Evolutionary conservation across 495 filamentous ascomycete genomes (phyloP), one percentile per base, ranked within the genome.

Genomic region (Aspergillus steynii): DNA sequence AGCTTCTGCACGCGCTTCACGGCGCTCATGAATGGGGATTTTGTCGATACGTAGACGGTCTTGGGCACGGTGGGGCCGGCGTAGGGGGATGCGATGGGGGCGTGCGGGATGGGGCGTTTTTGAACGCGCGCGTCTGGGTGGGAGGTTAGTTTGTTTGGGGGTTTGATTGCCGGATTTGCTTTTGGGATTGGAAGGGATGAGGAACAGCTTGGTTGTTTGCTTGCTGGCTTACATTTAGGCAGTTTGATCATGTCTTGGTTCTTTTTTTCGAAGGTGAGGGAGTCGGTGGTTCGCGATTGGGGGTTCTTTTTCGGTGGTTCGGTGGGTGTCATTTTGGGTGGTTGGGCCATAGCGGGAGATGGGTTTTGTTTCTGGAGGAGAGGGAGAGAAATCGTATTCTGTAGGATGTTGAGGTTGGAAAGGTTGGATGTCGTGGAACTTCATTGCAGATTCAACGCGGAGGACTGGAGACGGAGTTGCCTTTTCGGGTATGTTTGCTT

Each of bases 1-100:
- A 90, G 81, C 57, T 88, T 88, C 53, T 88, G 86, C 29, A 92
- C 86, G 62, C 93, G 91, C 74, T 91, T 91, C 15, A 96, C 82
- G 12, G 86, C 83, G n/a, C 87, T 85, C 74, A 96, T 87, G 80
- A 96, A 92, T 12, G 90, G 89, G 0, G 92, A 86, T 3, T 73
- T 75, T 51, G 85, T 72, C 9, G 88, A 88, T n/a, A 97, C 78
- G 76, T 96, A 96, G 80, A 99, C 80, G 63, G 86, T 73, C 72
- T 90, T 91, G 14, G 79, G 80, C 48, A 77, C 66, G 49, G 67
- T 63, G 60, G 79, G 62, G 61, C 75, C 79, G 58, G 82, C 66
- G 74, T 77, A 81, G 62, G 85, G 85, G 51, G 84, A 80, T 65
- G 86, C 75, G 54, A 88, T 83, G 53, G 83, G 77, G 46, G 85